Evolutionary conservation across 495 filamentous ascomycete genomes (phyloP), one percentile per base, ranked within the genome.

Genomic region (Neurospora sp.): DNA sequence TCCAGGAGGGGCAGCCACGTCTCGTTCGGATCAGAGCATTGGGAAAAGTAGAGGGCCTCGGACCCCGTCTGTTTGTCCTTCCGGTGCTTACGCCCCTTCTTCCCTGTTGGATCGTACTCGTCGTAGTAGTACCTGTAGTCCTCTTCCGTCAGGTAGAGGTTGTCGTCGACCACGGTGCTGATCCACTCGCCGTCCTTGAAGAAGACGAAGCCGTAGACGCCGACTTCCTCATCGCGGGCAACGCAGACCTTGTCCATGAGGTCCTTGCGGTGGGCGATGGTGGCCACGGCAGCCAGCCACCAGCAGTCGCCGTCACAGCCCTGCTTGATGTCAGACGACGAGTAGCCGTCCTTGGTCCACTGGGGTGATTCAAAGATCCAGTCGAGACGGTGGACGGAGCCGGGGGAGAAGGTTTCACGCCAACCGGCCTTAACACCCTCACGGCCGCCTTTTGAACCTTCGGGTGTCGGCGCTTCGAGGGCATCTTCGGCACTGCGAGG

Each of bases 181-280:
- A 90, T 87, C 93, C 92, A 95, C 76, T 93, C 91, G 41, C 92
- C 92, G 77, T 95, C 92, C 80, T 91, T 86, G 82, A 92, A 88
- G 80, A 95, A 94, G 14, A 94, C 92, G 78, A 95, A 95, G 2
- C 92, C 93, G 79, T 95, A 95, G 20, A 94, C 91, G 5, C 93
- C 92, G 70, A 93, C 86, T 62, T 85, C 84, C 77, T 93, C 91
- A 77, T 94, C 87, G 5, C 87, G 82, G 39, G 86, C 87, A 14
- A 95, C 90, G 77, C 92, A 94, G 12, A 94, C 85, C 60, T 86
- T 88, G 72, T 90, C 85, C 60, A 95, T 90, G 42, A 94, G 80
- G 3, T 87, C 88, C 62, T 87, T 79, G 77, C 92, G 90, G 75
- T 92, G 92, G 12, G 88, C 88, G 75, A 94, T 85, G 2, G 91